phyloP scores from a whole-genome alignment of 176 grass and related monocot genomes.

The Oryza coarctata region DNA sequence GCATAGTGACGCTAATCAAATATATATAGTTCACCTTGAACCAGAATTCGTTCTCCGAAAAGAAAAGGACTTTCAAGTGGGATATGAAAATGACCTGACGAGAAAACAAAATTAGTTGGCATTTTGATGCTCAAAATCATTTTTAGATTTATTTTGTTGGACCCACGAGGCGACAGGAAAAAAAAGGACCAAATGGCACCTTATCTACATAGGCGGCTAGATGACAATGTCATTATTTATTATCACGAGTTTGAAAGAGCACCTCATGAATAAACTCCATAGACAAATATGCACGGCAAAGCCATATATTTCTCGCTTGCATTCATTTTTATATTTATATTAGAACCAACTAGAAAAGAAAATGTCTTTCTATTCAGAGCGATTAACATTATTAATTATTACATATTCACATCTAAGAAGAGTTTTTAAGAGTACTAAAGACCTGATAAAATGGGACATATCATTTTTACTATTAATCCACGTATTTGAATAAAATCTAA shows the following conservation, averaged over 20 bases:
- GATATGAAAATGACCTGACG: constrained; percentile 16
- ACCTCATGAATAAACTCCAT: not conserved
- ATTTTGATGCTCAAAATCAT: not conserved
- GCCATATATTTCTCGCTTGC: not conserved
- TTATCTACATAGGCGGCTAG: not conserved
- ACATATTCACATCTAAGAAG: too few relatives aligned
- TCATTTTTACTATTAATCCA: too few relatives aligned
- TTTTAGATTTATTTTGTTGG: not conserved
- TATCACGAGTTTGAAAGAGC: not conserved
- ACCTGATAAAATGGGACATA: too few relatives aligned
- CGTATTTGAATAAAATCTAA: too few relatives aligned
- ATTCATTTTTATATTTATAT: not conserved
- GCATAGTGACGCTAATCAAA: not conserved
- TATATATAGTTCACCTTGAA: not conserved
- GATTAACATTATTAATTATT: too few relatives aligned
- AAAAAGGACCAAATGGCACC: not conserved
- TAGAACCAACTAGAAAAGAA: too few relatives aligned
- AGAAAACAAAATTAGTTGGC: not conserved
- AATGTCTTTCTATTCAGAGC: too few relatives aligned
- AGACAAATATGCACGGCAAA: not conserved
- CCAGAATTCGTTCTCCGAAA: not conserved
- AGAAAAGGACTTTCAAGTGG: not conserved
- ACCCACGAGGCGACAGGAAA: not conserved
- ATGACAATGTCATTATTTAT: not conserved
- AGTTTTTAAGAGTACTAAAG: too few relatives aligned